Base-by-base conservation (phyloP, 768 basidiomycete species). In the Agrocybe chaxingu region DNA sequence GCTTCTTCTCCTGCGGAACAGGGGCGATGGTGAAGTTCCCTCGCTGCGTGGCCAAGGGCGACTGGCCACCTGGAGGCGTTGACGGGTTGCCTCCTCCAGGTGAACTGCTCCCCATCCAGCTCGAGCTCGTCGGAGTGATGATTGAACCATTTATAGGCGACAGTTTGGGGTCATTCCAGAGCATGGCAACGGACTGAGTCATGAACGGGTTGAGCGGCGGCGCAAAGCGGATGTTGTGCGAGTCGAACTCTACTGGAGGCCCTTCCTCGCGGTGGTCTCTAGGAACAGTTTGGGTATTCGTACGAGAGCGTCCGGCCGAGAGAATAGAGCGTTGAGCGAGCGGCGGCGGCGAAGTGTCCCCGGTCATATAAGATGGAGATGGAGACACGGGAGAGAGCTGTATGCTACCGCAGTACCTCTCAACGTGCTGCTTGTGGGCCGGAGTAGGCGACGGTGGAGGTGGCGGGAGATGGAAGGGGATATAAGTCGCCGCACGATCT, bases 101-200 rank as follows among this genome's bases (percentile, higher is more conserved):
- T 24, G 24, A 24, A 24, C 24, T 24, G 24, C 24, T 24, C 24
- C 24, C 24, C 24, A 24, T 24, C 24, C 24, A 24, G 24, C 24
- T 24, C 24, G 24, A 24, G 5, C 24, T 24, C 24, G 24, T 24
- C 24, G 24, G 24, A 24, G 40, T 42, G 10, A 60, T 49, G 34
- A 64, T 47, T 6, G 61, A 50, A 6, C 57, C 58, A 9, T 45
- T 50, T 7, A 64, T 50, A 3, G 63, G 63, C 7, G 61, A 64
- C 7, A 64, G 44, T 45, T 64, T 64, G 7, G 63, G 59, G 33
- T 64, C 63, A n/a, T 58, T 59, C 56, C 58, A 58, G n/a, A 60
- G 50, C 42, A 52, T 49, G 8, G 39, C 50, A 9, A 45, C 51
- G 8, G 57, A 42, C 3, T 53, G 51, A 10, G 57, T 41, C 24